phyloP scores from a whole-genome alignment of 371 early-diverging fungal genomes.

The Mortierella sp. region DNA sequence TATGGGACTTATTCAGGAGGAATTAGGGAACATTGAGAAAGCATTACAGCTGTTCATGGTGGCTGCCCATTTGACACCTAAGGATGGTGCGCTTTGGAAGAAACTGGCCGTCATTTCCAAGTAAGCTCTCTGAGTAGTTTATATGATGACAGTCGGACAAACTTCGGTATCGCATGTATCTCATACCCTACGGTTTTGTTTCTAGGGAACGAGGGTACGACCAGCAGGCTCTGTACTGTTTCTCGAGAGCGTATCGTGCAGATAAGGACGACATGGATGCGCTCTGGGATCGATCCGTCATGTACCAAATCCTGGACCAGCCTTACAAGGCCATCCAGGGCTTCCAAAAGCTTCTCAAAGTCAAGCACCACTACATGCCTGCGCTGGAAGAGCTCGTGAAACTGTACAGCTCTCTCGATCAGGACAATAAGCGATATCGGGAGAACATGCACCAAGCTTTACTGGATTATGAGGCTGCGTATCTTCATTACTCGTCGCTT shows the following conservation, averaged over 20 bases:
- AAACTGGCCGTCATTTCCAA: constrained; percentile 79
- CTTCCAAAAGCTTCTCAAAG: constrained; percentile 30
- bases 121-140: too few relatives aligned
- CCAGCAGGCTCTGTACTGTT: constrained; percentile 88
- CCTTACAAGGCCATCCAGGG: constrained; percentile 63
- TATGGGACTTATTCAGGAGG: constrained; percentile 92
- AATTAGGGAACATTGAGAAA: constrained; percentile 79
- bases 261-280: constrained; percentile 78
- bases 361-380: constrained; percentile 50
- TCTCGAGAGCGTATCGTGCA: constrained; percentile 70
- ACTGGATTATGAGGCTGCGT: constrained; percentile 62
- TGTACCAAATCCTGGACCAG: constrained; percentile 63
- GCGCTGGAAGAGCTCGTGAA: constrained; percentile 51
- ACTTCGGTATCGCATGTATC: constrained; percentile 4
- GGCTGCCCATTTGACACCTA: constrained; percentile 89
- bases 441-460: constrained; percentile 53
- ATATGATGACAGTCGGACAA: too few relatives aligned
- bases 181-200: background rate
- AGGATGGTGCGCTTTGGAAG: constrained; percentile 87
- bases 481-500: constrained; percentile 53
- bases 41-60: constrained; percentile 86
- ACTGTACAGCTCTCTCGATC: constrained; percentile 45
- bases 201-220: constrained; percentile 71
- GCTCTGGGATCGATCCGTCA: constrained; percentile 74
- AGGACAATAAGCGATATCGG: constrained; percentile 42